A percentile compares a stretch with the other conserved stretches of the same genome.
Conservation (phyloP, 2,329 filamentous ascomycete species). For the Coniochaeta sp. region DNA sequence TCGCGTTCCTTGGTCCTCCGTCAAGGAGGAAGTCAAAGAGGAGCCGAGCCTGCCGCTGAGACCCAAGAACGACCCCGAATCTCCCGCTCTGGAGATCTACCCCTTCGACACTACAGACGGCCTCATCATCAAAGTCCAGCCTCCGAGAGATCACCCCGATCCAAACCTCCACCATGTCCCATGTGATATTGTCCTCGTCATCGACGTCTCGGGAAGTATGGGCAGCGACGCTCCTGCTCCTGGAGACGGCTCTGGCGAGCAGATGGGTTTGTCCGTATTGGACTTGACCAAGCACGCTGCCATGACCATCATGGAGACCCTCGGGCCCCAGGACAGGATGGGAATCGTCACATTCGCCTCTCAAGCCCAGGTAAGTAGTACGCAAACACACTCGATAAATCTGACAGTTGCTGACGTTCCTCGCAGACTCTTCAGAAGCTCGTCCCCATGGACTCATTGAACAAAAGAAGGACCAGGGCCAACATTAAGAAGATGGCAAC, state of each 20-base stretch:
- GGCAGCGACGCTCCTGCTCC: slow-evolving; percentile 36
- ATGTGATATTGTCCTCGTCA: slow-evolving; percentile 55
- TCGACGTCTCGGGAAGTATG: slow-evolving; percentile 57
- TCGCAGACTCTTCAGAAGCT: slow-evolving; percentile 33
- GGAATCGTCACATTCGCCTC: slow-evolving; percentile 50
- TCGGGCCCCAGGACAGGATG: slow-evolving; percentile 46
- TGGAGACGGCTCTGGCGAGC: slow-evolving; percentile 33
- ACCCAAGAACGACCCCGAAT: not conserved
- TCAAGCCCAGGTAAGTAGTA: slow-evolving; percentile 21
- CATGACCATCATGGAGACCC: slow-evolving; percentile 46
- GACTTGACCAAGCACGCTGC: slow-evolving; percentile 56
- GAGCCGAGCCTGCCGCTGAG: not conserved
- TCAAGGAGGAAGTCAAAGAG: too few species aligned
- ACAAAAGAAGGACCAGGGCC: slow-evolving; percentile 34
- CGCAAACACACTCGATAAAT: slow-evolving; percentile 7
- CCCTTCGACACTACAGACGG: slow-evolving; percentile 29
- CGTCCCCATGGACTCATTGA: slow-evolving; percentile 34
- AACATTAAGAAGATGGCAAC: slow-evolving; percentile 36
- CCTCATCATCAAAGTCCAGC: slow-evolving; percentile 38
- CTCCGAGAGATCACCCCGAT: slow-evolving; percentile 28
- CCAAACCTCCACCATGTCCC: slow-evolving; percentile 31
- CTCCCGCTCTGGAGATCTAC: slow-evolving; percentile 23
- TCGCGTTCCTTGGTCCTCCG: not conserved
- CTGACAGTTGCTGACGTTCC: not conserved
- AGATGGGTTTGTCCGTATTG: slow-evolving; percentile 45